Evolutionary conservation across 1,284 basidiomycete species (phyloP).

Genomic region (Singerocomus rubriflavus): DNA sequence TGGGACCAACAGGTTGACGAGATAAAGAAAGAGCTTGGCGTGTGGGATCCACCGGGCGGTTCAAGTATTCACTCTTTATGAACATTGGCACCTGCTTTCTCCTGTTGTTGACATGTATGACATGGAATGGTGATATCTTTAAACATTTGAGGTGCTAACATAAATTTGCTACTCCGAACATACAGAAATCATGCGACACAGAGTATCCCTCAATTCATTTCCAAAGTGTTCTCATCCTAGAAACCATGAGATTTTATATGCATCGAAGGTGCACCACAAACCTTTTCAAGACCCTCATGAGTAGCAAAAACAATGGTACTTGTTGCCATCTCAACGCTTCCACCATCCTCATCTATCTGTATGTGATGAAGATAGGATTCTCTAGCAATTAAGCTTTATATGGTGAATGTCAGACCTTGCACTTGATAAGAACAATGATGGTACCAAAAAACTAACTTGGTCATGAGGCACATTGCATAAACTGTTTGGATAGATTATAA

Average conservation of each 20-base stretch:
- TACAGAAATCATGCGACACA: no score
- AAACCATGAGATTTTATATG: background rate
- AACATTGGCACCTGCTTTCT: background rate
- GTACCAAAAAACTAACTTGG: slow-evolving; percentile 18
- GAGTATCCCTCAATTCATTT: background rate
- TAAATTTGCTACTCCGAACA: background rate
- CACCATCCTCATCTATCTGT: background rate
- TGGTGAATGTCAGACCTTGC: background rate
- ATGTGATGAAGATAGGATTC: slow-evolving; percentile 23
- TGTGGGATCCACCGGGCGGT: slow-evolving; percentile 66
- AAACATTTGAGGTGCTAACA: background rate
- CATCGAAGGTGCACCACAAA: background rate
- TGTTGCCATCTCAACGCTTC: background rate
- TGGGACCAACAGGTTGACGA: slow-evolving; percentile 85
- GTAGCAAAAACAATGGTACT: slow-evolving; percentile 12
- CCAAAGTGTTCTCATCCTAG: slow-evolving; percentile 1
- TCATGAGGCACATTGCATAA: slow-evolving; percentile 28
- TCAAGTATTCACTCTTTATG: slow-evolving; percentile 18
- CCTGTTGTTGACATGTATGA: background rate
- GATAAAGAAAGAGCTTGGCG: slow-evolving; percentile 80
- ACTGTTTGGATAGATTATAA: slow-evolving; percentile 9
- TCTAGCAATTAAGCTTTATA: slow-evolving; percentile 24
- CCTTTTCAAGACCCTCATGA: slow-evolving; percentile 1
- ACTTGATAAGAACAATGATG: background rate
- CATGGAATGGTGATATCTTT: background rate